Base-by-base conservation (phyloP, 2,329 filamentous ascomycete species). In the Pezicula radicicola region DNA sequence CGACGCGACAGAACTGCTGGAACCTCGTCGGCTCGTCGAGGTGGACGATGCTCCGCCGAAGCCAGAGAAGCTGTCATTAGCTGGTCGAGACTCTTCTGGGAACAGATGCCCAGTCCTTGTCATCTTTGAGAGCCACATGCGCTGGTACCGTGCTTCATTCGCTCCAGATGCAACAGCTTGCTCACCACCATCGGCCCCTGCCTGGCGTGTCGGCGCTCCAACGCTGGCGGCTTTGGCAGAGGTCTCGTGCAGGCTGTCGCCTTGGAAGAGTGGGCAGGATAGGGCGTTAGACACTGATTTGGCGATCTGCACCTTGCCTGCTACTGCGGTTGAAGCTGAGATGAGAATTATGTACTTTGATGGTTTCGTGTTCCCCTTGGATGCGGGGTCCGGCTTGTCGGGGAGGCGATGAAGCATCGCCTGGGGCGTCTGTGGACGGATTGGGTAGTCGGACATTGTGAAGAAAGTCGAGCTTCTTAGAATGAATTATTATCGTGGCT, bases 101-200 rank as follows among this genome's bases (percentile, higher is more conserved):
- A 68, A 68, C 25, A 68, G 50, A 10, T 59, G 53, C 1, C 66
- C 66, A 0, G 66, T 67, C 4, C 66, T 44, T 2, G 61, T 68
- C 64, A 68, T 61, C 48, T 65, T 67, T 4, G 60, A 60, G 7
- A 68, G 58, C 66, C 65, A 67, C 63, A 68, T 66, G 36, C 65
- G 60, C 51, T 62, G 63, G 41, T 68, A 66, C 4, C 64, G 58
- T 2, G 49, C 58, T 25, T 25, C 25, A 25, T 25, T 25, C 6
- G 25, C 25, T 7, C 25, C 25, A 25, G 25, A 25, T 25, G 25
- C 1, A 25, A 7, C 6, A 25, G 25, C 25, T 25, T 25, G 25
- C 48, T 64, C 2, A 3, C 21, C 16, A 3, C n/a, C 6, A 18
- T 28, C 44, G 19, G 37, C 45, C 25, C 3, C 25, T 25, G 25